Conservation (phyloP, 2,329 filamentous ascomycete genomes). For the Septoria petroselini region DNA sequence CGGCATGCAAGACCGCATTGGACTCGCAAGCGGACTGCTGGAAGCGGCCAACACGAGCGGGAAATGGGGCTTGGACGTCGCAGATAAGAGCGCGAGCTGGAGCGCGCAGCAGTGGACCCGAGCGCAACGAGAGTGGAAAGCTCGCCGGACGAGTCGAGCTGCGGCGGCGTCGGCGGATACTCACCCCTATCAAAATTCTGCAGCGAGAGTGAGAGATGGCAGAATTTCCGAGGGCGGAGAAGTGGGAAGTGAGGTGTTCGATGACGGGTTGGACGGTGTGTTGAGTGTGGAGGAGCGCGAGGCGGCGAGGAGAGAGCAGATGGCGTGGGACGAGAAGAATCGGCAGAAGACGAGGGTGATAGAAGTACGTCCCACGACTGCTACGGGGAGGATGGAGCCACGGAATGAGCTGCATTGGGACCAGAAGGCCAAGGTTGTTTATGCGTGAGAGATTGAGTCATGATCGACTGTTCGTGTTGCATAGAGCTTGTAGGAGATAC, state of each 20-base stretch:
- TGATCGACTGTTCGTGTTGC: too few relatives aligned
- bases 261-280: conserved; percentile 4
- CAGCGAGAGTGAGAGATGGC: neutral
- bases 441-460: conserved; percentile 1
- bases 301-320: conserved; percentile 7
- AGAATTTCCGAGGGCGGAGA: neutral
- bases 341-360: neutral
- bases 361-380: neutral
- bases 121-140: neutral
- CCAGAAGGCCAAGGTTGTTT: conserved; percentile 7
- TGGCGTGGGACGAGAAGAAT: conserved; percentile 11
- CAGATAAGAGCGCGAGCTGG: conserved; percentile 1
- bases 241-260: conserved; percentile 7
- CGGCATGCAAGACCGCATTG: conserved; percentile 16
- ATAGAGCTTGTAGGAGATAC: too few relatives aligned
- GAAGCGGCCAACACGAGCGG: conserved; percentile 2
- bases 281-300: neutral
- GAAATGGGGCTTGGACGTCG: neutral
- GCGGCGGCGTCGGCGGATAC: neutral
- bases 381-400: neutral
- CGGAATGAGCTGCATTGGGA: conserved; percentile 4
- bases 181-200: neutral
- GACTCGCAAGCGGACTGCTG: conserved; percentile 10
- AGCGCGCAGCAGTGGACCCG: neutral
- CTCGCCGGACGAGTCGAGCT: neutral